phyloP scores from a whole-genome alignment of 2,329 filamentous ascomycete species.

The Alternaria gansuensis region DNA sequence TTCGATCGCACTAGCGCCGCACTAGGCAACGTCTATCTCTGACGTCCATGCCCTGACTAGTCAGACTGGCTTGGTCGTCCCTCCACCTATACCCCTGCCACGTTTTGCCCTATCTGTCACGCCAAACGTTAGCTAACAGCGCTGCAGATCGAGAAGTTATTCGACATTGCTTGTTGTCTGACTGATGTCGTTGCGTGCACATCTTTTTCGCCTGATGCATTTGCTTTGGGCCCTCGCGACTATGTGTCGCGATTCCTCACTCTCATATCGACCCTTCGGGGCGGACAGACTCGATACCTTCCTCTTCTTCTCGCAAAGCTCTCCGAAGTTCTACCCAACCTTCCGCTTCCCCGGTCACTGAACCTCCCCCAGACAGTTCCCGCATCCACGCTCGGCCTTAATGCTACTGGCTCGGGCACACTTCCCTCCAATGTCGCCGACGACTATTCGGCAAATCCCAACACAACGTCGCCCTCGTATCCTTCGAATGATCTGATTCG shows the following conservation, averaged over 20 bases:
- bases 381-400: constrained; percentile 40
- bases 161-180: constrained; percentile 77
- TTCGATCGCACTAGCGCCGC: constrained; percentile 33
- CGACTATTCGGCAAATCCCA: constrained; percentile 40
- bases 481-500: constrained; percentile 48
- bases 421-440: constrained; percentile 45
- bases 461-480: constrained; percentile 43
- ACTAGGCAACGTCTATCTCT: constrained; percentile 43
- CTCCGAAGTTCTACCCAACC: constrained; percentile 70
- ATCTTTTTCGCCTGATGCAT: constrained; percentile 64
- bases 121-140: constrained; percentile 37
- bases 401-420: constrained; percentile 35
- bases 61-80: constrained; percentile 27
- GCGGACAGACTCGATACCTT: constrained; percentile 77
- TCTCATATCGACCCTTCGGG: constrained; percentile 74
- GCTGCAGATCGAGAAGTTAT: constrained; percentile 76
- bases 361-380: constrained; percentile 43
- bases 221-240: constrained; percentile 69
- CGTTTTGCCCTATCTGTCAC: constrained; percentile 30
- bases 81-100: constrained; percentile 24
- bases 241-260: constrained; percentile 74
- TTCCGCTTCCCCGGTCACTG: constrained; percentile 49
- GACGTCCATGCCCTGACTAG: constrained; percentile 35
- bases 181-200: constrained; percentile 75
- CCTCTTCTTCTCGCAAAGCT: constrained; percentile 80